phyloP scores from a whole-genome alignment of 2,329 filamentous ascomycete species.

The Kalmusia sp. region DNA sequence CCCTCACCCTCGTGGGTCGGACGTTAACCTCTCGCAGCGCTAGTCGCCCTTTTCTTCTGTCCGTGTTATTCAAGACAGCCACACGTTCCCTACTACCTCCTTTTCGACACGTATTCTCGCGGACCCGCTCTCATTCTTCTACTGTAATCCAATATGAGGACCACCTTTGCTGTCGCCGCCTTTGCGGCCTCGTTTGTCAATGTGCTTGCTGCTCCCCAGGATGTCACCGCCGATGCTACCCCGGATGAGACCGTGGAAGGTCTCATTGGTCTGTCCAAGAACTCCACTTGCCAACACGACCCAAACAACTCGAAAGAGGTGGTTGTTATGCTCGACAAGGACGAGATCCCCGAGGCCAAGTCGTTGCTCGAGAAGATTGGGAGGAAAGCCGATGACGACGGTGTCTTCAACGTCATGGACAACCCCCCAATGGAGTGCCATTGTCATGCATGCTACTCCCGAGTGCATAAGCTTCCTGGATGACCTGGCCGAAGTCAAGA shows the following conservation, averaged over 20 bases:
- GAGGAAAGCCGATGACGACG: slow-evolving; percentile 44
- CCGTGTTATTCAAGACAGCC: slow-evolving; percentile 20
- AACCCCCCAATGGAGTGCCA: slow-evolving; percentile 51
- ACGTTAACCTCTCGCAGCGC: slow-evolving; percentile 32
- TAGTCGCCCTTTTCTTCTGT: slow-evolving; percentile 27
- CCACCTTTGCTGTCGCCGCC: slow-evolving; percentile 35
- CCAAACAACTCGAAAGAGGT: slow-evolving; percentile 39
- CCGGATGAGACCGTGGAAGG: slow-evolving; percentile 17
- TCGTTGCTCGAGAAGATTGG: slow-evolving; percentile 20
- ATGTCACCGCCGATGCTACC: slow-evolving; percentile 9
- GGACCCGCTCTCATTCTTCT: slow-evolving; percentile 31
- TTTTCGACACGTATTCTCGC: slow-evolving; percentile 16
- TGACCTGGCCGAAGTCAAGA: slow-evolving; percentile 48
- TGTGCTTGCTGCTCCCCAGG: slow-evolving; percentile 22
- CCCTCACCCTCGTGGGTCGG: slow-evolving; percentile 2
- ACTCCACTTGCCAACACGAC: slow-evolving; percentile 28
- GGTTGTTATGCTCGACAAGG: slow-evolving; percentile 29
- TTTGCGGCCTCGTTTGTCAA: slow-evolving; percentile 12
- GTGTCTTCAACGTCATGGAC: slow-evolving; percentile 45
- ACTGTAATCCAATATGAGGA: slow-evolving; percentile 41
- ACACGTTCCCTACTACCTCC: slow-evolving; percentile 16
- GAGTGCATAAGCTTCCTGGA: slow-evolving; percentile 49
- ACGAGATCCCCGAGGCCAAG: slow-evolving; percentile 17
- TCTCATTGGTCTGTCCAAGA: slow-evolving; percentile 30
- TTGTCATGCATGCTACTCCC: slow-evolving; percentile 49